Percentiles rank a stretch among this genome's conserved stretches.
Evolutionary conservation across 768 basidiomycete species (phyloP).

Genomic region (Lactarius deliciosus): DNA sequence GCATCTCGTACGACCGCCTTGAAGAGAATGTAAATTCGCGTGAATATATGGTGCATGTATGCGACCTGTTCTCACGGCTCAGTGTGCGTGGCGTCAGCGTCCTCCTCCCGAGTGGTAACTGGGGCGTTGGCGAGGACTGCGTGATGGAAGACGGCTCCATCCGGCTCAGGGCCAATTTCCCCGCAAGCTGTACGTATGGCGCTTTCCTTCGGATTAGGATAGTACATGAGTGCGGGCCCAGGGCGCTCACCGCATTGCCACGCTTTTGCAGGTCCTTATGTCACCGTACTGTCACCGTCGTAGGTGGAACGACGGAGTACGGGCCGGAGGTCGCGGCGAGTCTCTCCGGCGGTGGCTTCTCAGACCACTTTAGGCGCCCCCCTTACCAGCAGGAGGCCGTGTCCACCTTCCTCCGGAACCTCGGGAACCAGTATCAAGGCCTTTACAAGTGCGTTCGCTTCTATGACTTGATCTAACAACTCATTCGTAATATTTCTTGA

Average conservation of each 20-base stretch:
- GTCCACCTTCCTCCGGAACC: too few relatives aligned
- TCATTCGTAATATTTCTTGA: not conserved
- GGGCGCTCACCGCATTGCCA: not conserved
- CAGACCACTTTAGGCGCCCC: not conserved
- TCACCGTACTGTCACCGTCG: not conserved
- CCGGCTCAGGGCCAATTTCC: not conserved
- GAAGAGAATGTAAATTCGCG: not conserved
- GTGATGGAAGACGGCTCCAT: not conserved
- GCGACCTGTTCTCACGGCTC: not conserved
- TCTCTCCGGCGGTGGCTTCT: not conserved
- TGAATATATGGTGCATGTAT: not conserved
- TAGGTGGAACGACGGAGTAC: not conserved
- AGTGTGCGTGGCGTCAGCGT: not conserved
- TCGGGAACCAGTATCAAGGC: not conserved
- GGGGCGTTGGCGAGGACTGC: not conserved
- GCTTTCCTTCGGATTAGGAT: not conserved
- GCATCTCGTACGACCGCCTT: not conserved
- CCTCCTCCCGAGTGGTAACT: not conserved
- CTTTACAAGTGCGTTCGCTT: not conserved
- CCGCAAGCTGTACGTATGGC: not conserved
- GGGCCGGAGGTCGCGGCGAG: not conserved
- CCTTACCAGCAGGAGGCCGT: not conserved
- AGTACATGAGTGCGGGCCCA: not conserved
- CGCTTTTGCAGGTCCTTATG: not conserved
- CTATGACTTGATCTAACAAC: not conserved